These are phyloP conservation scores for Orbilia blumenaviensis DNA, from an alignment of 2,329 filamentous ascomycete species.

Conservation along the genomic window DNA sequence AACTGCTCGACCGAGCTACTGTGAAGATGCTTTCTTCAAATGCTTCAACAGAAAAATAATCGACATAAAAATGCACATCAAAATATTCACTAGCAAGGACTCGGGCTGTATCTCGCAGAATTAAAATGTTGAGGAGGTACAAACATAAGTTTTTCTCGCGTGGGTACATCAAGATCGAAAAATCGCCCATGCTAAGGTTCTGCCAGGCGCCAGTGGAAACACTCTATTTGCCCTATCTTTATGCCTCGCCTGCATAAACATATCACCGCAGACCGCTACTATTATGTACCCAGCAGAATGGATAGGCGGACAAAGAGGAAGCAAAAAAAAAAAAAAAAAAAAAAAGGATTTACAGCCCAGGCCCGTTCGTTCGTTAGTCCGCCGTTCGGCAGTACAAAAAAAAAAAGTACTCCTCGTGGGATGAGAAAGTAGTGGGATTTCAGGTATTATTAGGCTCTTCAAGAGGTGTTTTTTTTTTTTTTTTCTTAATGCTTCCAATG, in stretches of 20 bases:
- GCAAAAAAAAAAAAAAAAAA: background rate
- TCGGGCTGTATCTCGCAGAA: constrained; percentile 40
- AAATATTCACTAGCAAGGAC: constrained; percentile 50
- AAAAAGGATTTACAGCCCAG: constrained; percentile 15
- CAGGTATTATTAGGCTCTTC: constrained; percentile 52
- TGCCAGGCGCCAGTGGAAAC: constrained; percentile 52
- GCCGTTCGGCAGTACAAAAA: constrained; percentile 39
- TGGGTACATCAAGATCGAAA: constrained; percentile 34
- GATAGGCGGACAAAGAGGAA: background rate
- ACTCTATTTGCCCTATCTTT: constrained; percentile 53
- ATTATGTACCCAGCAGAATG: constrained; percentile 51
- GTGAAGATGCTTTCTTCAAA: constrained; percentile 28
- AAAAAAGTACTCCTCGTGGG: constrained; percentile 41
- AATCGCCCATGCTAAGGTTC: constrained; percentile 6
- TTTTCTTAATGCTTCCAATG: constrained; percentile 20
- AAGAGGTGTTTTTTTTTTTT: constrained; percentile 44
- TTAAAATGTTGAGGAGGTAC: constrained; percentile 48
- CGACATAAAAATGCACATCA: constrained; percentile 31
- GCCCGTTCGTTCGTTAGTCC: constrained; percentile 27
- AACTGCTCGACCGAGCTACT: constrained; percentile 6
- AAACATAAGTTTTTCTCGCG: constrained; percentile 40
- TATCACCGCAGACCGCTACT: constrained; percentile 35
- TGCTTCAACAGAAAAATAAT: constrained; percentile 45
- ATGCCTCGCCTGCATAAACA: constrained; percentile 50
- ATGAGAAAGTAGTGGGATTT: constrained; percentile 40